Conservation (phyloP, 352 stramenopile genomes). For the Stramenopiles sp. region DNA sequence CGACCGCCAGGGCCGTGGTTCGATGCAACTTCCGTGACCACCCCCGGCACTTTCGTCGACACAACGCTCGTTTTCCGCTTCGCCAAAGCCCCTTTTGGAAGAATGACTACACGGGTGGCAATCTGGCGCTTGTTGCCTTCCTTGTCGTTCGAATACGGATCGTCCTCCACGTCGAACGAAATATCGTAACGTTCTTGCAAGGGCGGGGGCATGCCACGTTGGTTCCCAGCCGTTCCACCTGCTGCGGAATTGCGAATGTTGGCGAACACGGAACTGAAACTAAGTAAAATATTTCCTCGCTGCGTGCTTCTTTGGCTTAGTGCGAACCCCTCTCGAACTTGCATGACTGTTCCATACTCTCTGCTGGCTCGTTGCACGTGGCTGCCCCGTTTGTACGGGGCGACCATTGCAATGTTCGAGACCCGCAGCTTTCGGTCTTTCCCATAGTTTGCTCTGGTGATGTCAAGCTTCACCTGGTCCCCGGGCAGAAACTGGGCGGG, state of each 20-base stretch:
- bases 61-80: neutral
- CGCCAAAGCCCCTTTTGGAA: neutral
- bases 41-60: neutral
- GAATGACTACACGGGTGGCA: neutral
- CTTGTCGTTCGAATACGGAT: neutral
- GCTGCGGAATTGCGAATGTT: too few relatives aligned
- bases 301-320: too few relatives aligned
- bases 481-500: neutral
- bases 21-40: neutral
- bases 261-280: too few relatives aligned
- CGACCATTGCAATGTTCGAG: neutral
- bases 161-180: slow-evolving; percentile 3
- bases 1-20: neutral
- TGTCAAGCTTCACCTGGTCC: neutral
- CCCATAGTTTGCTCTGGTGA: neutral
- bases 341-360: neutral
- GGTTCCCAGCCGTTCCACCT: too few relatives aligned
- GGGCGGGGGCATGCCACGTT: neutral
- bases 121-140: neutral
- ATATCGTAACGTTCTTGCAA: neutral
- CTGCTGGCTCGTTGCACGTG: neutral
- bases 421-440: neutral
- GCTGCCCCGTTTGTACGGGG: neutral
- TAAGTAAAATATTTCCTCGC: too few relatives aligned
- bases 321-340: neutral